Base-by-base conservation (phyloP, 495 filamentous ascomycete genomes). In the Neurospora sp. region DNA sequence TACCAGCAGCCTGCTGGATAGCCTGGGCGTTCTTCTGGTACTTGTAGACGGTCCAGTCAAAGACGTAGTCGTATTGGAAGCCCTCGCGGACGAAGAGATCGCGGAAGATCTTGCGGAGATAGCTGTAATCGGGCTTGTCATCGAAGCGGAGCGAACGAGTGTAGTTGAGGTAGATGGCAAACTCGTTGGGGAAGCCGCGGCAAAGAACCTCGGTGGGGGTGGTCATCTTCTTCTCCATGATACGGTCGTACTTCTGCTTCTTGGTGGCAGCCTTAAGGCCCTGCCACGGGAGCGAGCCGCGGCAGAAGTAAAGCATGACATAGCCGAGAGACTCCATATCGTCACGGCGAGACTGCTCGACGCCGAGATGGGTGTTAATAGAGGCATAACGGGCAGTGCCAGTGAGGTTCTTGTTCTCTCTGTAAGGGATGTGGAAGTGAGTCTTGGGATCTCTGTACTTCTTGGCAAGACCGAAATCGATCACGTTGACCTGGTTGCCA, bases 211-310 rank as follows among this genome's bases (percentile, higher is more conserved):
- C 96, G 77, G 96, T 99, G 20, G 96, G 96, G 7, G 96, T 99
- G 10, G 96, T 99, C 96, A 99, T 98, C 92, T 99, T 99, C 90
- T 99, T 99, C 88, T 99, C 96, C 96, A 98, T 99, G 84, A 99
- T 99, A 70, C 96, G 91, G 84, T 99, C 96, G 80, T 99, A 98
- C 85, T 98, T 99, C 87, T 99, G 96, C 91, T 99, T 98, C 90
- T 99, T 98, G 71, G 96, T 99, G 76, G 96, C 96, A 87, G 96
- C 96, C 89, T 99, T 99, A 68, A 99, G 87, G 45, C 96, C 96
- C 86, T 99, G 96, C 96, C 96, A 99, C 73, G 96, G 96, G 69
- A 99, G 94, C 71, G 94, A 97, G 68, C 96, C 96, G 81, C 96
- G 96, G 88, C 96, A 98, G 87, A 99, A 99, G 86, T 99, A 99